phyloP scores from a whole-genome alignment of 176 grass and related monocot genomes.

The Tillandsia leiboldiana region DNA sequence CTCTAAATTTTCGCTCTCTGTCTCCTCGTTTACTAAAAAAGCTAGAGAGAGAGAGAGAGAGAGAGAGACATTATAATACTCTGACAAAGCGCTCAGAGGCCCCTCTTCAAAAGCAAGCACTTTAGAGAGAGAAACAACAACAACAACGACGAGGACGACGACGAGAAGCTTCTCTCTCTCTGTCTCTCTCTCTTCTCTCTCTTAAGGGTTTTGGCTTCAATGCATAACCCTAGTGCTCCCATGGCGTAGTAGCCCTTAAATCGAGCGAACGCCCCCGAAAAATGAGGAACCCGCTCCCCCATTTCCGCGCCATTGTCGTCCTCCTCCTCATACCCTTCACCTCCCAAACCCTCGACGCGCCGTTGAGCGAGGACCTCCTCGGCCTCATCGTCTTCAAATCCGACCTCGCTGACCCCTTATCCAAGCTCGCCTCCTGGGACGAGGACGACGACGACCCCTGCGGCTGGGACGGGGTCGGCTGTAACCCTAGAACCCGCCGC shows the following conservation, averaged over 20 bases:
- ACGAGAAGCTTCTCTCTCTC: too few species aligned
- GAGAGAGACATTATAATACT: too few species aligned
- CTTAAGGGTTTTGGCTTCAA: too few species aligned
- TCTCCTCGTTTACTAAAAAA: too few species aligned
- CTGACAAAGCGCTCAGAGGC: too few species aligned
- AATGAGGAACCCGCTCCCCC: constrained; percentile 13
- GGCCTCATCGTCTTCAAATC: constrained; percentile 91
- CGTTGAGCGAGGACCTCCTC: constrained; percentile 87
- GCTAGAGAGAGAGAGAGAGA: too few species aligned
- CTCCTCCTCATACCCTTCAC: constrained; percentile 16
- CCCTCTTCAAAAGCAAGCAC: too few species aligned
- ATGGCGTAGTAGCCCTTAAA: neutral
- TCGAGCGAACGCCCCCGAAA: neutral
- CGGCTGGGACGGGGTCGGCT: constrained; percentile 54
- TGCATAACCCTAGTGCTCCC: too few species aligned
- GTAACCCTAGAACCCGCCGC: constrained; percentile 54
- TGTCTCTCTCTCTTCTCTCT: too few species aligned
- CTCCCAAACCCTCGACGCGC: neutral
- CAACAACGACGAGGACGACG: too few species aligned
- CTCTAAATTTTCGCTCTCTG: too few species aligned
- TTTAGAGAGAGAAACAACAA: too few species aligned
- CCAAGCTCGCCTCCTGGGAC: constrained; percentile 76
- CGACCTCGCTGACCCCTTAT: constrained; percentile 60
- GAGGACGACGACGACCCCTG: constrained; percentile 82
- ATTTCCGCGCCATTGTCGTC: constrained; percentile 5